Evolutionary conservation across 257 asterid species (phyloP).

Genomic region (Nicotiana benthamiana): DNA sequence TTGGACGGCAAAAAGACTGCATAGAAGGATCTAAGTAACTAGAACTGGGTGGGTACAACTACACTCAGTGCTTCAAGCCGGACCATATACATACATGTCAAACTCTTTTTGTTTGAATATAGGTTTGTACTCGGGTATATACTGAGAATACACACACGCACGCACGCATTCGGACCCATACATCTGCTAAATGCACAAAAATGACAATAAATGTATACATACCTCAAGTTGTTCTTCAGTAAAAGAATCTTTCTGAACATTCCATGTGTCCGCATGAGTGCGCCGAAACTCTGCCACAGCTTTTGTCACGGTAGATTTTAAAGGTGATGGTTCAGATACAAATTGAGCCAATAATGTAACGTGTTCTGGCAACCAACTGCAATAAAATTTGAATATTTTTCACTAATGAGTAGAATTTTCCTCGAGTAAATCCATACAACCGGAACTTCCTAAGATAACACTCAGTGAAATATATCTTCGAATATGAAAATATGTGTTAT

Average conservation of each 20-base stretch:
- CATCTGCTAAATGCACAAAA: not conserved
- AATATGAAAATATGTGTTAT: not conserved
- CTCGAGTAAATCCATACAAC: not conserved
- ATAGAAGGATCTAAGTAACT: no score
- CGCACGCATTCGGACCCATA: not conserved
- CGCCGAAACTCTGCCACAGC: constrained; percentile 98
- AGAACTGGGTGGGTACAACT: no score
- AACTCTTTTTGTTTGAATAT: no score
- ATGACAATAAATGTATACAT: not conserved
- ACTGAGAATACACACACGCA: no score
- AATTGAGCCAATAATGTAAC: constrained; percentile 84
- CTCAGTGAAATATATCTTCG: not conserved
- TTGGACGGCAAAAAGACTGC: no score
- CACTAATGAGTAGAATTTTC: not conserved
- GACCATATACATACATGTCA: no score
- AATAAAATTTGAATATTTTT: constrained; percentile 8
- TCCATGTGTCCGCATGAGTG: constrained; percentile 99
- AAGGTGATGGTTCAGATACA: constrained; percentile 86
- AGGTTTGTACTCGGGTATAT: no score
- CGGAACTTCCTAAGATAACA: not conserved
- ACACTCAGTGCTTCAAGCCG: no score
- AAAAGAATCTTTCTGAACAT: constrained; percentile 76
- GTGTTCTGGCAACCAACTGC: constrained; percentile 96
- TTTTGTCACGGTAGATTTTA: constrained; percentile 94
- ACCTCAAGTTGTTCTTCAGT: constrained; percentile 99